Percentiles rank a stretch among this genome's conserved stretches.
These are phyloP conservation scores for Isatis tinctoria DNA, from an alignment of 345 rosid species.

Conservation along the genomic window DNA sequence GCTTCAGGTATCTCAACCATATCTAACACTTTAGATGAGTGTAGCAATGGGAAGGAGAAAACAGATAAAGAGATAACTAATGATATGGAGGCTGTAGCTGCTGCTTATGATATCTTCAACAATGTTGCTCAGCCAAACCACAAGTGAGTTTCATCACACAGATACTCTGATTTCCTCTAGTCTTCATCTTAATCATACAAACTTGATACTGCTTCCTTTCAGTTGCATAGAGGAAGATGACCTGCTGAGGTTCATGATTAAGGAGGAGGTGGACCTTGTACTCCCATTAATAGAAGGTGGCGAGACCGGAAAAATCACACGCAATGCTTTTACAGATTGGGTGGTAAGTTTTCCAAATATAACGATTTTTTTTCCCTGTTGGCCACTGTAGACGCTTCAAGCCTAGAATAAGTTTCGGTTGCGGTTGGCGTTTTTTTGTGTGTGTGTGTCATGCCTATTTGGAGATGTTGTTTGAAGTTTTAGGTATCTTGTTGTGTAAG, in stretches of 20 bases:
- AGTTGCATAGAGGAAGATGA: slow-evolving; percentile 80
- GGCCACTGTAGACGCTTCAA: too few relatives aligned
- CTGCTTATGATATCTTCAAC: slow-evolving; percentile 60
- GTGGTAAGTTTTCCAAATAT: slow-evolving; percentile 45
- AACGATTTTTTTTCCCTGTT: too few relatives aligned
- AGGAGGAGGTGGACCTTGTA: slow-evolving; percentile 81
- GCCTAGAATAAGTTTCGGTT: too few relatives aligned
- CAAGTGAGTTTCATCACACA: slow-evolving; percentile 41
- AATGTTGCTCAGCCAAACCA: slow-evolving; percentile 44
- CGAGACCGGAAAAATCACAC: slow-evolving; percentile 51
- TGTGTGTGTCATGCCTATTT: neutral
- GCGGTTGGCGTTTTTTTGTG: too few relatives aligned
- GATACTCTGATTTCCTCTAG: neutral
- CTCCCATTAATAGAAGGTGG: slow-evolving; percentile 61
- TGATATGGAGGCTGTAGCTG: slow-evolving; percentile 76
- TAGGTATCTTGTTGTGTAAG: neutral
- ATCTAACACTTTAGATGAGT: slow-evolving; percentile 57
- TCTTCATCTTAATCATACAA: neutral
- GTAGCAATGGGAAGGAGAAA: slow-evolving; percentile 30
- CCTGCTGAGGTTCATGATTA: slow-evolving; percentile 75
- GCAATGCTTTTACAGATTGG: slow-evolving; percentile 64
- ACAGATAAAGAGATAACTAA: slow-evolving; percentile 61
- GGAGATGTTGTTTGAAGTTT: neutral
- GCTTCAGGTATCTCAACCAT: slow-evolving; percentile 65
- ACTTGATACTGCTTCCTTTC: slow-evolving; percentile 1